Percentiles rank a stretch among this genome's conserved stretches.
phyloP scores from a whole-genome alignment of 75 land plant genomes.

The Azolla pinnata region DNA sequence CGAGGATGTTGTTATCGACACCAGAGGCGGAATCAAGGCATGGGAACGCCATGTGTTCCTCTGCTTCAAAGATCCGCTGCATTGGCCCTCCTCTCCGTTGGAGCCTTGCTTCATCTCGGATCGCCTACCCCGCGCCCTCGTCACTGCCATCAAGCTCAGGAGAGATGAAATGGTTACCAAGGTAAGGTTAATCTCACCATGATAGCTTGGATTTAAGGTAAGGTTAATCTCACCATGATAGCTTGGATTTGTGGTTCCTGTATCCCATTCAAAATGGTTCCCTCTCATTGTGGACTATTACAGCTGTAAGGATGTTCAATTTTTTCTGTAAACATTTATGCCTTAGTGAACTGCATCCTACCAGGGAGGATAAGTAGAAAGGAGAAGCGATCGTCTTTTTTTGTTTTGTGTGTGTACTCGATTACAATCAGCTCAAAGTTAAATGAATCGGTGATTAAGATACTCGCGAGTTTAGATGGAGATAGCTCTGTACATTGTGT shows the following conservation, averaged over 20 bases:
- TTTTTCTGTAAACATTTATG: not conserved
- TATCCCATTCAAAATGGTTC: not conserved
- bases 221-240: not conserved
- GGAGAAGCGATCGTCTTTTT: too few species aligned
- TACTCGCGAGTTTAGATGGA: not conserved
- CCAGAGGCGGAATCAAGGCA: conserved; percentile 84
- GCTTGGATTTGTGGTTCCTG: not conserved
- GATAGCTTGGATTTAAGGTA: not conserved
- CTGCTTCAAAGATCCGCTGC: conserved; percentile 16
- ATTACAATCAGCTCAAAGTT: not conserved
- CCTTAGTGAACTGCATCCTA: too few species aligned
- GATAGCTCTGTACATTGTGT: not conserved
- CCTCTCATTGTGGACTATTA: not conserved
- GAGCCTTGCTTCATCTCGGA: conserved; percentile 15
- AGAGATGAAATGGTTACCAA: conserved; percentile 24
- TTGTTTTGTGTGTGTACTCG: too few species aligned
- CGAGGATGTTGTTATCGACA: too few species aligned
- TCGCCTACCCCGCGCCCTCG: conserved; percentile 12
- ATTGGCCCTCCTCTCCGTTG: conserved; percentile 24
- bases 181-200: conserved; percentile 7
- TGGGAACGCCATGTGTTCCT: conserved; percentile 40
- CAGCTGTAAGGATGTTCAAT: not conserved
- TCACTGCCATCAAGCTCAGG: conserved; percentile 17
- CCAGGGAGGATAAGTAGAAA: too few species aligned
- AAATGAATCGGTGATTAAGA: not conserved